Base-by-base conservation (phyloP, 2,329 filamentous ascomycete species). In the Trichoderma hamatum region DNA sequence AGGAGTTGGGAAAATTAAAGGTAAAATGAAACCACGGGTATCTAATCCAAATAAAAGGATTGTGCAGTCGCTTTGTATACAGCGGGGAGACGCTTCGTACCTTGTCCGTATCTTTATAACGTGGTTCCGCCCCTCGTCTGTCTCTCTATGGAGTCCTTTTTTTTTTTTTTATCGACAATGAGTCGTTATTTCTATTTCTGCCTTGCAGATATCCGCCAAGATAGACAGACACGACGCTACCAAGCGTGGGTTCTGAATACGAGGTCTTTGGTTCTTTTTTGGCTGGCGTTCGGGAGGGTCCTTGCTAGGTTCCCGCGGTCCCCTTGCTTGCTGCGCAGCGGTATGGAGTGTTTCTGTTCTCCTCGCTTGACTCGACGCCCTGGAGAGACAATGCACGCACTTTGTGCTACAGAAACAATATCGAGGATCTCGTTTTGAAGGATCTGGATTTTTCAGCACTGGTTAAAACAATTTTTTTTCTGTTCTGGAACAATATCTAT, bases 241-340 rank as follows among this genome's bases (percentile, higher is more conserved):
- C 43, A 21, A 3, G 55, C 51, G 54, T 49, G 64, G 39, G 54
- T 60, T 52, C 46, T 60, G 39, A 60, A 68, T 61, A 67, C 52
- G 64, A 67, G 64, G 34, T 49, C n/a, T 58, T 26, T 43, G 39
- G 16, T n/a, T 36, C 49, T 67, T 55, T 51, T 51, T 54, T 34
- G 54, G 63, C 63, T 51, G 63, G 60, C 19, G 63, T 51, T 43
- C 36, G 49, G 52, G 39, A 36, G 9, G 54, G 59, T n/a, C 64
- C 64, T 59, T 58, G 64, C n/a, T 34, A 21, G 36, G 64, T 16
- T 67, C 30, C 39, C 43, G 64, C 63, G 51, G 64, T 49, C 64
- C 64, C 64, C 64, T 67, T 51, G 39, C 39, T 21, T 36, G 39
- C 54, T 28, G 52, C 36, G 30, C 54, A 59, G 16, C 39, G 54